Percentiles rank a stretch among this genome's conserved stretches.
phyloP scores from a whole-genome alignment of 495 filamentous ascomycete species.

The Penicillium coffeae region DNA sequence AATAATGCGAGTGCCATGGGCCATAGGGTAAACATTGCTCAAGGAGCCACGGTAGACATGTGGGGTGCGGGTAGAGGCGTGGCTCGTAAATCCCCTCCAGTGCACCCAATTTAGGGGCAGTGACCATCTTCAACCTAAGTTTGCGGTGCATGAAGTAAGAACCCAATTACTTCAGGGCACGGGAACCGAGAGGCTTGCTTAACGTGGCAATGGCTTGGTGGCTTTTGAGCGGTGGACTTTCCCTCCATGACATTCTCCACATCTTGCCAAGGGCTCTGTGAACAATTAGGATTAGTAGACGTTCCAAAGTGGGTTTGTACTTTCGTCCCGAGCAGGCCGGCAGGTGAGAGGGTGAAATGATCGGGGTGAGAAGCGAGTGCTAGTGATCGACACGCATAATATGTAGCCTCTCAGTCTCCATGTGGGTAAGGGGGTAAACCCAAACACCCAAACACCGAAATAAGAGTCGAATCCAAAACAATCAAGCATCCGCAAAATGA shows the following conservation, averaged over 20 bases:
- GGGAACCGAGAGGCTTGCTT: background rate
- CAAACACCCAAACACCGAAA: background rate
- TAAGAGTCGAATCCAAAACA: background rate
- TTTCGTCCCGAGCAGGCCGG: background rate
- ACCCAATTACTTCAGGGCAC: background rate
- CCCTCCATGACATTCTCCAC: slow-evolving; percentile 11
- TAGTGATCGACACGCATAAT: background rate
- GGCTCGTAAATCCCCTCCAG: too few species aligned
- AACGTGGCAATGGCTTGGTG: too few species aligned
- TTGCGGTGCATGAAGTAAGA: background rate
- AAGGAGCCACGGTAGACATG: too few species aligned
- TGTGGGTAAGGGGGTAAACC: background rate
- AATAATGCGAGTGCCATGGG: background rate
- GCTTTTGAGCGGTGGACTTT: slow-evolving; percentile 5
- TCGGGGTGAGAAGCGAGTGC: background rate
- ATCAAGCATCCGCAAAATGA: too few species aligned
- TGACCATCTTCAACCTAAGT: too few species aligned
- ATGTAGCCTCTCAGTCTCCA: background rate
- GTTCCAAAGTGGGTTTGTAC: background rate
- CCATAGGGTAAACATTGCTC: background rate
- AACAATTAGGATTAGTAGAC: background rate
- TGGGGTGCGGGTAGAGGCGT: background rate
- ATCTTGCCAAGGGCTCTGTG: background rate
- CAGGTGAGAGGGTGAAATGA: background rate
- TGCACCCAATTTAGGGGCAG: too few species aligned